Evolutionary conservation across 192 early-diverging fungal species (phyloP), one percentile per base, ranked within the genome.

Genomic region (Gonapodya prolifera): DNA sequence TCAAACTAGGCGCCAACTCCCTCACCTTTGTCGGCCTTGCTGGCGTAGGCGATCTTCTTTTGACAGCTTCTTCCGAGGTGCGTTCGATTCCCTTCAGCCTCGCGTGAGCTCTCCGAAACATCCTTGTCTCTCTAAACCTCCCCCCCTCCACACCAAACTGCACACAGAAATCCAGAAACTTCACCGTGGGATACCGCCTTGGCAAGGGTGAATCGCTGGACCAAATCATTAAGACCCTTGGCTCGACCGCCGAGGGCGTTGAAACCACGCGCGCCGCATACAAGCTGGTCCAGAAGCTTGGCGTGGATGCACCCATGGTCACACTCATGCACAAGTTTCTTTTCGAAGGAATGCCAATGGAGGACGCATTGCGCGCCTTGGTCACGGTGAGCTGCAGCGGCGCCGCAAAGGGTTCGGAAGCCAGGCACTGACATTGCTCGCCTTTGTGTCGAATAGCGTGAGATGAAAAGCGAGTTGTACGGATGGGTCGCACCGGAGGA

Each of bases 241-340:
- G 86, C 28, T 84, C 82, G 31, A 84, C 85, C 35, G 84, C 84
- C 1, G 86, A 87, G 73, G 86, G 85, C 75, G 85, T 87, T 28
- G 83, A 79, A 28, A 87, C 86, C 0, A 83, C 85, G 30, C 75
- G 79, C 34, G 85, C 84, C 17, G 86, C 86, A 2, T 87, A 83
- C 76, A 71, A 82, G 2, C 80, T 87, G 30, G 81, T 79, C 34
- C 34, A 76, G 2, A 83, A 82, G 73, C 76, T 85, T 30, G 77
- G 75, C 23, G 82, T 87, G 23, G 86, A 86, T 71, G 75, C 77
- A 18, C 33, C 33, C 17, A 77, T 77, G 71, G 18, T 78, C 31
- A 18, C 28, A 2, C 28, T 32, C 8, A 73, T 73, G 71, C 71
- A 73, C 71, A 32, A 18, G 28, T 18, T 73, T 8, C 31, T 73